Conservation (phyloP, 108 stramenopile genomes). For the Cyclotella sp. region DNA sequence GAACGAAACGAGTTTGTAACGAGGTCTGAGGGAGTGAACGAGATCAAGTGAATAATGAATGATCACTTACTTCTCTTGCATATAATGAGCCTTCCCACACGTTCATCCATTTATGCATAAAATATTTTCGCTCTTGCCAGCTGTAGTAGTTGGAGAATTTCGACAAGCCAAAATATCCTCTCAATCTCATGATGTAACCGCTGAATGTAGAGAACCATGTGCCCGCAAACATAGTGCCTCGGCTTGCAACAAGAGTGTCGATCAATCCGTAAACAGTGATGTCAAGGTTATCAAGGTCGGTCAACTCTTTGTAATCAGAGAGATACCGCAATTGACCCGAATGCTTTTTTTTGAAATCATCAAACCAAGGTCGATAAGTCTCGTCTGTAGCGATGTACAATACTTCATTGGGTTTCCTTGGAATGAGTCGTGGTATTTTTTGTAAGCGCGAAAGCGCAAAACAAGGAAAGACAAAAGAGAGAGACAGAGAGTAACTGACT, state of each 20-base stretch:
- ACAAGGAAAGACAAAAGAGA: not conserved
- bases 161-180: constrained; percentile 70
- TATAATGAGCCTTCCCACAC: constrained; percentile 53
- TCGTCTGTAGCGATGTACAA: constrained; percentile 91
- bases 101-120: constrained; percentile 61
- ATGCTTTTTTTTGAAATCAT: constrained; percentile 68
- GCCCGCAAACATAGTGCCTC: constrained; percentile 82
- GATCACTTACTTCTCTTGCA: constrained; percentile 50
- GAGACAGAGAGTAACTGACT: not conserved
- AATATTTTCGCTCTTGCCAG: constrained; percentile 59
- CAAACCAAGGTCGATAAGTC: constrained; percentile 78
- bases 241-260: constrained; percentile 81
- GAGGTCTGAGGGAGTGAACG: not conserved
- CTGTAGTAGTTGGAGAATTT: constrained; percentile 68
- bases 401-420: constrained; percentile 59
- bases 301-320: constrained; percentile 71
- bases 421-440: too few species aligned
- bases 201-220: constrained; percentile 94
- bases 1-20: not conserved
- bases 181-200: constrained; percentile 67
- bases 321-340: constrained; percentile 66
- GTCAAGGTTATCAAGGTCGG: constrained; percentile 61
- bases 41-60: not conserved
- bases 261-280: constrained; percentile 84
- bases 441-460: not conserved